Conservation (phyloP, 805 yeast species). For the Vanderwaltozyma yarrowii region DNA sequence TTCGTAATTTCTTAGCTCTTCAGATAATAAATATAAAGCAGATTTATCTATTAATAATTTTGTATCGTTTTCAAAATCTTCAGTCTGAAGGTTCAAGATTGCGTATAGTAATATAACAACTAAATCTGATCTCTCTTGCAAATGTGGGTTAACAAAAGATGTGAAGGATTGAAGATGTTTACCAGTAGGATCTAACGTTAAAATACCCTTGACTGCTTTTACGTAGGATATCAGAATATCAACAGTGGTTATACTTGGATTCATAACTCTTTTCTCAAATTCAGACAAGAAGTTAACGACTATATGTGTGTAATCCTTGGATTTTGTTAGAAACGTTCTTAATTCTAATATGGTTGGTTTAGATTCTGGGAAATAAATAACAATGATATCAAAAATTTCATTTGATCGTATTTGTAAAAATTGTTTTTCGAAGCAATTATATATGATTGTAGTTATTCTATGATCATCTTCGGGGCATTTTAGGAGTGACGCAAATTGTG, state of each 20-base stretch:
- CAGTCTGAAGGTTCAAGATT: slow-evolving; percentile 36
- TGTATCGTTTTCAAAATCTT: slow-evolving; percentile 9
- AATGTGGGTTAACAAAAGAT: slow-evolving; percentile 60
- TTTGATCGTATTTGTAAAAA: slow-evolving; percentile 35
- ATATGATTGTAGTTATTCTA: slow-evolving; percentile 16
- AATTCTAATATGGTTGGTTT: slow-evolving; percentile 49
- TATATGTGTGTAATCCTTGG: slow-evolving; percentile 15
- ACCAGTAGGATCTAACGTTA: slow-evolving; percentile 78
- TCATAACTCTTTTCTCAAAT: slow-evolving; percentile 36
- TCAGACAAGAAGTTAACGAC: slow-evolving; percentile 11
- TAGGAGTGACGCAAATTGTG: slow-evolving; percentile 12
- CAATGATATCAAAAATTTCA: slow-evolving; percentile 50
- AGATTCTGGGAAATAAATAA: slow-evolving; percentile 43
- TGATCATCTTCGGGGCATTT: slow-evolving; percentile 22
- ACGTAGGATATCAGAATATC: slow-evolving; percentile 63
- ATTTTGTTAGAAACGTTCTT: slow-evolving; percentile 38
- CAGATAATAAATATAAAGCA: slow-evolving; percentile 7
- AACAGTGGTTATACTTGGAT: slow-evolving; percentile 72
- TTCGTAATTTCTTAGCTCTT: slow-evolving; percentile 35
- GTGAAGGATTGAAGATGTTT: slow-evolving; percentile 71
- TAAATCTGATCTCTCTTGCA: slow-evolving; percentile 67
- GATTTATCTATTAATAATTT: slow-evolving; percentile 3
- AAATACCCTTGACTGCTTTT: slow-evolving; percentile 58
- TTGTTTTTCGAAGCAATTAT: slow-evolving; percentile 18
- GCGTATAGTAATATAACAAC: slow-evolving; percentile 63